phyloP scores from a whole-genome alignment of 2,329 filamentous ascomycete genomes.

The Aspergillus sp. region DNA sequence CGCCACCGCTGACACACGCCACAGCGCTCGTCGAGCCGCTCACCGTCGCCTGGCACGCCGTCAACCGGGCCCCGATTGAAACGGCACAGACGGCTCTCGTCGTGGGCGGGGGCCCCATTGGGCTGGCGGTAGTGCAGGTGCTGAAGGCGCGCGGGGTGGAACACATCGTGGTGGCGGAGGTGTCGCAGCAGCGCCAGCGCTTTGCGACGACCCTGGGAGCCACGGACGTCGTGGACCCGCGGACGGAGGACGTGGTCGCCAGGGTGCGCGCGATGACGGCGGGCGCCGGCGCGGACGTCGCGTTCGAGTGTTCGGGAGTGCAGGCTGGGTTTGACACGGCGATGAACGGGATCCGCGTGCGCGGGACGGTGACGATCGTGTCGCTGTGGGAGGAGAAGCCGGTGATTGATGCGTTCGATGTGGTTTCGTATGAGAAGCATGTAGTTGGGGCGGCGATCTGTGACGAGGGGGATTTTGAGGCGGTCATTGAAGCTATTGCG shows the following conservation, averaged over 20 bases:
- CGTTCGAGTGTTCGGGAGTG: conserved; percentile 65
- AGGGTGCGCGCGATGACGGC: conserved; percentile 49
- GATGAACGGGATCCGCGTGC: conserved; percentile 50
- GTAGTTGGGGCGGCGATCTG: conserved; percentile 50
- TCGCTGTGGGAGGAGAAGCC: conserved; percentile 62
- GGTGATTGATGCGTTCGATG: conserved; percentile 53
- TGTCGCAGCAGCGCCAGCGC: conserved; percentile 51
- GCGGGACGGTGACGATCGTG: conserved; percentile 61
- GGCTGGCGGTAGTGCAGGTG: conserved; percentile 59
- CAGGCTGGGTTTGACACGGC: conserved; percentile 48
- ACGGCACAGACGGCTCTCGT: conserved; percentile 51
- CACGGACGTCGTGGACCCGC: conserved; percentile 53
- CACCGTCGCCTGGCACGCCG: conserved; percentile 63
- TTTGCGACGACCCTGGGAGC: conserved; percentile 58
- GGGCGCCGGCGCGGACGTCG: conserved; percentile 52
- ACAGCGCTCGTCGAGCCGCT: conserved; percentile 62
- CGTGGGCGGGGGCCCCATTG: conserved; percentile 62
- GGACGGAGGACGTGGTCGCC: conserved; percentile 46
- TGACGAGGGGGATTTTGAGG: conserved; percentile 55
- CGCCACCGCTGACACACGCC: not conserved
- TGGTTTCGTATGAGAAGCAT: conserved; percentile 54
- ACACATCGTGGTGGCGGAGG: conserved; percentile 59
- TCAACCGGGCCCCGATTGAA: conserved; percentile 49
- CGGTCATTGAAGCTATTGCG: conserved; percentile 53
- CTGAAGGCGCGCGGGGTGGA: conserved; percentile 53